Evolutionary conservation across 176 grass and related monocot species (phyloP).

Genomic region (Coix lacrymajobi): DNA sequence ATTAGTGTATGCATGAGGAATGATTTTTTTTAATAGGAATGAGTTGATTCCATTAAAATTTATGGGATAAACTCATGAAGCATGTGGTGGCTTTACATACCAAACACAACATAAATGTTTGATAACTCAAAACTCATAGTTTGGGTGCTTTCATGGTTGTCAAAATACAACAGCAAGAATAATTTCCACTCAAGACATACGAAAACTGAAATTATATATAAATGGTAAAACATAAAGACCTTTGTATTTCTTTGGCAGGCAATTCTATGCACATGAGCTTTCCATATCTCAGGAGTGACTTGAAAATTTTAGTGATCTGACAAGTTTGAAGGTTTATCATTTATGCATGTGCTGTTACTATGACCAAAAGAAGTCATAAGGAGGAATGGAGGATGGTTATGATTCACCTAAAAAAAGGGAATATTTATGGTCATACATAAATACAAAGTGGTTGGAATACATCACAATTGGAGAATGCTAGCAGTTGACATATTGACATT

Average conservation of each 20-base stretch:
- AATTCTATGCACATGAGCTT: not conserved
- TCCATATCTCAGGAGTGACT: not conserved
- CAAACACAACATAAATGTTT: too few relatives aligned
- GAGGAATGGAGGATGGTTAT: not conserved
- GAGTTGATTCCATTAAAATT: too few relatives aligned
- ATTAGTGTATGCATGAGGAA: too few relatives aligned
- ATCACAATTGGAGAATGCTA: not conserved
- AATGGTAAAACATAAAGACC: not conserved
- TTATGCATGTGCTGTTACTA: not conserved
- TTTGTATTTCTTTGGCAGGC: not conserved
- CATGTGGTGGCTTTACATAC: too few relatives aligned
- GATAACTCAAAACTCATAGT: not conserved
- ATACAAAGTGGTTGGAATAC: not conserved
- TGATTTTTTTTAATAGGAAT: too few relatives aligned
- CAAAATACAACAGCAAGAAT: not conserved
- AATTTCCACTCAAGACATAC: not conserved
- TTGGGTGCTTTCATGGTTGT: not conserved
- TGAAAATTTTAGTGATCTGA: not conserved
- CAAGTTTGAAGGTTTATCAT: too few relatives aligned
- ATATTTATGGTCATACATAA: not conserved
- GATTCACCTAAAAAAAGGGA: not conserved
- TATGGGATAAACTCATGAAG: too few relatives aligned
- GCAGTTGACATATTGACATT: not conserved
- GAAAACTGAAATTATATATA: not conserved
- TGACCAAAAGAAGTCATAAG: not conserved